These are phyloP conservation scores for Didymella segeticola DNA, from an alignment of 2,329 filamentous ascomycete species.

Conservation along the genomic window DNA sequence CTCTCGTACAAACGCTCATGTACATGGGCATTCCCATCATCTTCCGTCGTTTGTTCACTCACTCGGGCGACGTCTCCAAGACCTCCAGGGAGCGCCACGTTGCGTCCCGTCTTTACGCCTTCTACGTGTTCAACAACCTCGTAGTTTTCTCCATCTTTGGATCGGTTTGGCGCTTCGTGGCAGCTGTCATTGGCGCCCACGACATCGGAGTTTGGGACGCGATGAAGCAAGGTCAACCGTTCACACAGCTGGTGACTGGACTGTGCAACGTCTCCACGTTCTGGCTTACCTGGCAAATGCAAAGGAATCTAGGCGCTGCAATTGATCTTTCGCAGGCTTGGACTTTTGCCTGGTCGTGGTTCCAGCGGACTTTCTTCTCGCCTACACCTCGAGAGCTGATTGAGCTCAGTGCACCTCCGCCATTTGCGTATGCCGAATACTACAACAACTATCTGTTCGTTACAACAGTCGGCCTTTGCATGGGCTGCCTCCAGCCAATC, in stretches of 20 bases:
- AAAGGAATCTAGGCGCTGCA: conserved; percentile 83
- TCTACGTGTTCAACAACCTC: conserved; percentile 97
- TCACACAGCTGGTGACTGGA: conserved; percentile 70
- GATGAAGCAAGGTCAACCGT: conserved; percentile 70
- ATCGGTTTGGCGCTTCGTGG: conserved; percentile 78
- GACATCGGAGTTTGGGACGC: conserved; percentile 68
- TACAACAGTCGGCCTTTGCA: conserved; percentile 83
- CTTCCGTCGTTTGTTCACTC: conserved; percentile 84
- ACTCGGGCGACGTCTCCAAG: conserved; percentile 88
- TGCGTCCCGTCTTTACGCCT: conserved; percentile 87
- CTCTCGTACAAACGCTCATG: conserved; percentile 82
- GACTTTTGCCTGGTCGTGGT: conserved; percentile 79
- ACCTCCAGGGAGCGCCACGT: conserved; percentile 92
- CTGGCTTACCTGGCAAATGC: conserved; percentile 88
- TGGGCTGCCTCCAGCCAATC: conserved; percentile 83
- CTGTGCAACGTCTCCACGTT: conserved; percentile 85
- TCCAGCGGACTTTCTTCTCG: conserved; percentile 78
- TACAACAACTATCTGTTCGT: conserved; percentile 99
- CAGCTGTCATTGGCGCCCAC: conserved; percentile 65
- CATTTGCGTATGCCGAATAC: conserved; percentile 94
- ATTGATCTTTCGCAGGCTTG: conserved; percentile 87
- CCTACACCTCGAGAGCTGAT: conserved; percentile 92
- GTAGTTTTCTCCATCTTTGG: conserved; percentile 93
- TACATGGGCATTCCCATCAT: conserved; percentile 87
- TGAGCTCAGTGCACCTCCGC: conserved; percentile 86